phyloP scores from a whole-genome alignment of 228 moss, liverwort and hornwort species.

The Sphagnum magellanicum region DNA sequence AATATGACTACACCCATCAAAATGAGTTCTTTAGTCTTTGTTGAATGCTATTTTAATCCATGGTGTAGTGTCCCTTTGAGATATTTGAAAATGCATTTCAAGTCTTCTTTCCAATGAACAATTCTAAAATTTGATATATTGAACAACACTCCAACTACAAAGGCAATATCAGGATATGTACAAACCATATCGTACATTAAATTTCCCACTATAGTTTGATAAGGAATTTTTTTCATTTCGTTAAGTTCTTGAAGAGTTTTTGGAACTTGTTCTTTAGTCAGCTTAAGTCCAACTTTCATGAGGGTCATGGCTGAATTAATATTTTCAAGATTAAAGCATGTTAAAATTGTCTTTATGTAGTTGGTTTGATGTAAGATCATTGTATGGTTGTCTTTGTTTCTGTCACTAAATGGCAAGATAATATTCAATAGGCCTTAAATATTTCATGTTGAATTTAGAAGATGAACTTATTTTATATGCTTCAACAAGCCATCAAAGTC shows the following conservation, averaged over 20 bases:
- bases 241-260: neutral
- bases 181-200: neutral
- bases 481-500: neutral
- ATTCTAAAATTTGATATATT: neutral
- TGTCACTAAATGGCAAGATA: neutral
- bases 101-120: neutral
- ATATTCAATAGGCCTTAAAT: neutral
- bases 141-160: neutral
- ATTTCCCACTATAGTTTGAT: neutral
- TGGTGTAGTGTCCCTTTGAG: neutral
- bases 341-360: neutral
- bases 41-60: neutral
- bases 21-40: neutral
- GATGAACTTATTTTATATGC: neutral
- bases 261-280: neutral
- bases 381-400: neutral
- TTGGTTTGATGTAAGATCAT: neutral
- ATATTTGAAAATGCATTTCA: neutral
- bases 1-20: too few species aligned
- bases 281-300: neutral
- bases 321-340: neutral
- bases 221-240: neutral
- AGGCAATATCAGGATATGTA: neutral
- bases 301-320: neutral
- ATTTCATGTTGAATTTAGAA: neutral